These are phyloP conservation scores for Aspergillus ibericus DNA, from an alignment of 2,329 filamentous ascomycete species.

Conservation along the genomic window DNA sequence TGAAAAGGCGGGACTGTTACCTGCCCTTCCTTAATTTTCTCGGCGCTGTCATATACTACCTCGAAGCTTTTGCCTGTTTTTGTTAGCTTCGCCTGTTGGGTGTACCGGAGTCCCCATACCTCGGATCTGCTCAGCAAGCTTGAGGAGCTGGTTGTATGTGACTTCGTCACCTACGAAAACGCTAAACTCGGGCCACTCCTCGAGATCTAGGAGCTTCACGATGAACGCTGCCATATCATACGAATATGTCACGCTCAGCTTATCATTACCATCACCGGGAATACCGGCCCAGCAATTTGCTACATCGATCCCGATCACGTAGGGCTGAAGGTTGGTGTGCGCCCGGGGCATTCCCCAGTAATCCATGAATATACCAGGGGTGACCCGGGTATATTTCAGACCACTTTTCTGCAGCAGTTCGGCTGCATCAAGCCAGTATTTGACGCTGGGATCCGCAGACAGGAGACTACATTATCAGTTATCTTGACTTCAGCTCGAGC, in stretches of 20 bases:
- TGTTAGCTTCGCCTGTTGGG: neutral
- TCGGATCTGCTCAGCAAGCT: conserved; percentile 43
- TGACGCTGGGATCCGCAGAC: conserved; percentile 30
- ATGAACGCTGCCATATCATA: conserved; percentile 52
- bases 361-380: conserved; percentile 50
- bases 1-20: conserved; percentile 35
- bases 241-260: conserved; percentile 51
- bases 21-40: conserved; percentile 35
- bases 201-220: conserved; percentile 41
- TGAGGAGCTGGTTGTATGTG: conserved; percentile 49
- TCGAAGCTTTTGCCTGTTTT: conserved; percentile 35
- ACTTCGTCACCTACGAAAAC: conserved; percentile 42
- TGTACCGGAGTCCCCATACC: conserved; percentile 30
- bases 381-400: conserved; percentile 42
- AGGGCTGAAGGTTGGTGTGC: conserved; percentile 41
- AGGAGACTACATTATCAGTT: conserved; percentile 23
- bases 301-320: conserved; percentile 49
- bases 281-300: conserved; percentile 48
- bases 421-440: conserved; percentile 30
- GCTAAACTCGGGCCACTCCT: conserved; percentile 47
- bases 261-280: conserved; percentile 50
- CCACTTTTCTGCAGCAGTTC: conserved; percentile 31
- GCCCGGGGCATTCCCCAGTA: conserved; percentile 45
- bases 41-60: conserved; percentile 33
- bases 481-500: neutral